Evolutionary conservation across 1,284 basidiomycete genomes (phyloP).

Genomic region (Lentinula novae-zelandiae): DNA sequence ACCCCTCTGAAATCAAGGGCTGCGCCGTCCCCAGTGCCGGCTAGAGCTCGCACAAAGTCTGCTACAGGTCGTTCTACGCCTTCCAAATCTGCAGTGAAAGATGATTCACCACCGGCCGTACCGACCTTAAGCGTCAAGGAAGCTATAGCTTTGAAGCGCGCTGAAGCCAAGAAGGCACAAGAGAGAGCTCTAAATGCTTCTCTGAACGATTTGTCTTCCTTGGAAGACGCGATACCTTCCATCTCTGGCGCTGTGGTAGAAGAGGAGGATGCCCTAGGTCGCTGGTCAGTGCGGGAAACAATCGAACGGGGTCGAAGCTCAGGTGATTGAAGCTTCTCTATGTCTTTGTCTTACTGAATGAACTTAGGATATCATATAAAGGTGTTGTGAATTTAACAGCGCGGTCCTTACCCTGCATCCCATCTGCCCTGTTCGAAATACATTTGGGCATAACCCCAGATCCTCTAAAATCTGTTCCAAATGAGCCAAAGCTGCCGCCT

Average conservation of each 20-base stretch:
- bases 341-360: conserved; percentile 37
- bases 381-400: conserved; percentile 72
- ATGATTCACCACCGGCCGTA: not conserved
- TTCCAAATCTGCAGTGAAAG: conserved; percentile 5
- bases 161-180: conserved; percentile 73
- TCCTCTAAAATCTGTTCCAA: conserved; percentile 54
- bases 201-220: conserved; percentile 35
- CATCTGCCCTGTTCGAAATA: conserved; percentile 74
- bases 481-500: conserved; percentile 55
- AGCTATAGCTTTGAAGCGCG: conserved; percentile 33
- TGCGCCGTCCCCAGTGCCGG: conserved; percentile 32
- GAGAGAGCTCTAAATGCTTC: conserved; percentile 26
- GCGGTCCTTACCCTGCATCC: conserved; percentile 64
- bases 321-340: conserved; percentile 43
- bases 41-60: conserved; percentile 13
- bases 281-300: conserved; percentile 66
- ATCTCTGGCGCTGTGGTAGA: conserved; percentile 16
- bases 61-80: conserved; percentile 3
- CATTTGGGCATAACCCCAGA: conserved; percentile 71
- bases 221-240: conserved; percentile 46
- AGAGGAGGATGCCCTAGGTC: conserved; percentile 27
- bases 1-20: not conserved
- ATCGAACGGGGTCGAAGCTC: conserved; percentile 74
- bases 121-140: conserved; percentile 13
- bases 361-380: conserved; percentile 37